These are phyloP conservation scores for Daldinia bambusicola DNA, from an alignment of 495 filamentous ascomycete genomes.

Conservation along the genomic window DNA sequence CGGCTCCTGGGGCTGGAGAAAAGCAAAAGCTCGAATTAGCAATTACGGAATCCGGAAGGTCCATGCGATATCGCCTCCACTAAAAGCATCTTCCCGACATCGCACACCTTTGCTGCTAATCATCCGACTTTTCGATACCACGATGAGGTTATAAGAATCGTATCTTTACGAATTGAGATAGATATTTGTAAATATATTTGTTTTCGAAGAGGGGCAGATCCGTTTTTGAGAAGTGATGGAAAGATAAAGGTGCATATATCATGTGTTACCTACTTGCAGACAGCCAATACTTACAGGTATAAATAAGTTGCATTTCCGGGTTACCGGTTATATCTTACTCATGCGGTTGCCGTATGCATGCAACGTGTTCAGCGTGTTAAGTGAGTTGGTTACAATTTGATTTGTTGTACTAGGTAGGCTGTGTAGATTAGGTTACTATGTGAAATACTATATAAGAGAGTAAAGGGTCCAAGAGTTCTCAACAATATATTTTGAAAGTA, in stretches of 20 bases:
- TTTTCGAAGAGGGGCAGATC: not conserved
- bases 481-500: no score
- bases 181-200: not conserved
- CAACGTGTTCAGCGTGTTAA: slow-evolving; percentile 11
- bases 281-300: slow-evolving; percentile 7
- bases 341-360: slow-evolving; percentile 26
- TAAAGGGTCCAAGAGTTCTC: no score
- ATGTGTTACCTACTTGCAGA: not conserved
- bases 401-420: not conserved
- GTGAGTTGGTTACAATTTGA: not conserved
- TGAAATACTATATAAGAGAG: not conserved
- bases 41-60: slow-evolving; percentile 38
- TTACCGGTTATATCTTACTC: slow-evolving; percentile 11
- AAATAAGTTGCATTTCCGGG: slow-evolving; percentile 19
- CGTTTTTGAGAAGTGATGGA: not conserved
- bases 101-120: slow-evolving; percentile 25
- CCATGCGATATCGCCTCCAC: slow-evolving; percentile 32
- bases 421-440: not conserved
- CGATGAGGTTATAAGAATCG: not conserved
- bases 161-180: not conserved
- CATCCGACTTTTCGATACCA: not conserved
- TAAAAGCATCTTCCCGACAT: slow-evolving; percentile 33
- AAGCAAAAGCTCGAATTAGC: slow-evolving; percentile 22
- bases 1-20: slow-evolving; percentile 20
- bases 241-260: slow-evolving; percentile 5